Evolutionary conservation across 2,329 filamentous ascomycete genomes (phyloP), one percentile per base, ranked within the genome.

Genomic region (Aschersonia sp.): DNA sequence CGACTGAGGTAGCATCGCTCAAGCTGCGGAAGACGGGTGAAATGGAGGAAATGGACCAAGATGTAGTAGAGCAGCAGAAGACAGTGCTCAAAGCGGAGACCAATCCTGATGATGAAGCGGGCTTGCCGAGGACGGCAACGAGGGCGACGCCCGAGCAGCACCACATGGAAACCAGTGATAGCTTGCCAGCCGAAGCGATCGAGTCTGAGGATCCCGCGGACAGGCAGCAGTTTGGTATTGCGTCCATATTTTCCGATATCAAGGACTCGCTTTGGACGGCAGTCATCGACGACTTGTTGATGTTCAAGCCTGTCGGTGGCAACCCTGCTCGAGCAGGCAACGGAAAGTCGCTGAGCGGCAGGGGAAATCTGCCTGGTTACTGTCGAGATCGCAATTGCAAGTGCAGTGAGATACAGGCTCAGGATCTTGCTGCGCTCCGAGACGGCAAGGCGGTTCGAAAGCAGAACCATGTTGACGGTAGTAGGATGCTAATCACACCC

Each of bases 401-500:
- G 47, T 67, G 65, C 46, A 62, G 63, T 5, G 65, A 67, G 52
- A 66, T 67, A 31, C 62, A 62, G 45, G 62, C 65, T 9, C 62
- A 78, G 44, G 79, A 84, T 51, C 71, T 79, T 31, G 65, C 69
- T 10, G 61, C 68, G 3, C 67, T 83, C 5, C 66, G 72, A n/a
- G 67, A 71, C 2, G 79, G 78, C 45, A 70, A 72, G 51, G 67
- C 77, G 9, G 76, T 84, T 6, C 75, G 73, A 51, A 83, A 82
- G 60, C 64, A 80, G 40, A 65, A 65, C 45, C 64, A 65, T 45
- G 68, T 79, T 2, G 80, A 84, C 51, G 80, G 78, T 48, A 73
- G 75, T 60, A 74, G 82, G 30, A 79, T 85, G 52, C 73, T 89
- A 54, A 77, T 89, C 47, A 89, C 85, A 0, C 83, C 85, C 0